phyloP scores from a whole-genome alignment of 805 yeast species.

The Candida ovalis region DNA sequence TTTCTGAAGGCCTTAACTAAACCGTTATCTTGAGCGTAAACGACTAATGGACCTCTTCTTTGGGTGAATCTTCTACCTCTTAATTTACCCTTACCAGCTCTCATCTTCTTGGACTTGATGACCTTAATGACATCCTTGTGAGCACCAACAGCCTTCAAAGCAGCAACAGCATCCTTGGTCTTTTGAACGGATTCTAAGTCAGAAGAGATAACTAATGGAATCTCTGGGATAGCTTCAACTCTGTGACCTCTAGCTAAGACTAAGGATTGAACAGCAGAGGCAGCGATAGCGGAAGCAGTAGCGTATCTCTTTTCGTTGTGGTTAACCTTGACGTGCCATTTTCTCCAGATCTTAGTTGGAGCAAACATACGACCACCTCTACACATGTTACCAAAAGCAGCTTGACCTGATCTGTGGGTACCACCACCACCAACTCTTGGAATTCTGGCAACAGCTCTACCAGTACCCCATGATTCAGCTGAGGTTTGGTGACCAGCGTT shows the following conservation, averaged over 20 bases:
- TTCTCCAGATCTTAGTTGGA: conserved; percentile 99
- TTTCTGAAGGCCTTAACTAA: conserved; percentile 98
- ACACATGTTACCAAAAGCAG: conserved; percentile 99
- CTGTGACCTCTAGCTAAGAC: conserved; percentile 99
- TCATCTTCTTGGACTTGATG: conserved; percentile 95
- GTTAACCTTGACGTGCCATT: conserved; percentile 99
- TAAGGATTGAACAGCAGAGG: conserved; percentile 96
- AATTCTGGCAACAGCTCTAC: conserved; percentile 99
- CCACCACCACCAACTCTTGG: conserved; percentile 99
- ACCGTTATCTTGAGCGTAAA: conserved; percentile 98
- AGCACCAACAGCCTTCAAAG: conserved; percentile 97
- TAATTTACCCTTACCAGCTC: conserved; percentile 99
- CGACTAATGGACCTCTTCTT: conserved; percentile 99
- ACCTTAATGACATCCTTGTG: conserved; percentile 98
- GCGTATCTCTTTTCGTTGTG: conserved; percentile 99
- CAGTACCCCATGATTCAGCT: conserved; percentile 99
- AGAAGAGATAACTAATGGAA: conserved; percentile 94
- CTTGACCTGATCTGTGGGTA: conserved; percentile 99
- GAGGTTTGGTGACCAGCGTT: conserved; percentile 99
- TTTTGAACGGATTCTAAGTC: conserved; percentile 89
- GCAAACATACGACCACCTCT: conserved; percentile 99
- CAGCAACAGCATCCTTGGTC: conserved; percentile 99
- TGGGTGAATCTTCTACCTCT: conserved; percentile 99
- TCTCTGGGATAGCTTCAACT: conserved; percentile 96
- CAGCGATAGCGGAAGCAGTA: conserved; percentile 99